Evolutionary conservation across 768 basidiomycete genomes (phyloP).

Genomic region (Suillus ampliporus): DNA sequence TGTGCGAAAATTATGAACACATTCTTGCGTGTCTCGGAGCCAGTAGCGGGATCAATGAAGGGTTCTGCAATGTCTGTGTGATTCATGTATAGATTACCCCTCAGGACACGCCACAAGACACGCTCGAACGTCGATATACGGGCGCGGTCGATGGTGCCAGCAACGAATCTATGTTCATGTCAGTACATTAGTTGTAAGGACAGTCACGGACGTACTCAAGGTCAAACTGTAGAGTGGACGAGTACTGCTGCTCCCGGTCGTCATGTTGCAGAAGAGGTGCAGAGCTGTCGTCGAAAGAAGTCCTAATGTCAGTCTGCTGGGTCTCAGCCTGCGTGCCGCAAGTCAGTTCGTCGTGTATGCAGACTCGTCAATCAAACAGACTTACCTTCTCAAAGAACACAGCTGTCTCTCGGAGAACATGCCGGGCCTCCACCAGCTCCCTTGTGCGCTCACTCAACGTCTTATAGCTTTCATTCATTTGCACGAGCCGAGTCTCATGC

Average conservation of each 20-base stretch:
- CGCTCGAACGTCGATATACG: slow-evolving; percentile 95
- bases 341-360: slow-evolving; percentile 15
- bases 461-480: slow-evolving; percentile 96
- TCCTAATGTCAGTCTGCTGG: slow-evolving; percentile 79
- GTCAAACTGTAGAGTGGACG: slow-evolving; percentile 70
- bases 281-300: slow-evolving; percentile 90
- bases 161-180: slow-evolving; percentile 71
- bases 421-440: slow-evolving; percentile 91
- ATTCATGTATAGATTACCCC: slow-evolving; percentile 99
- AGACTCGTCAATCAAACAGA: slow-evolving; percentile 12
- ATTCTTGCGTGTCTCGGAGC: slow-evolving; percentile 89
- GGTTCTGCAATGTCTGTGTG: slow-evolving; percentile 93
- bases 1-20: slow-evolving; percentile 99
- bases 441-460: slow-evolving; percentile 82
- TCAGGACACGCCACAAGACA: slow-evolving; percentile 95
- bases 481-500: slow-evolving; percentile 80
- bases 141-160: slow-evolving; percentile 93
- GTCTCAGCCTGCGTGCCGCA: slow-evolving; percentile 65
- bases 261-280: slow-evolving; percentile 92
- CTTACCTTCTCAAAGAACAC: slow-evolving; percentile 91
- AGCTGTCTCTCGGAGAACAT: slow-evolving; percentile 94
- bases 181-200: slow-evolving; percentile 1
- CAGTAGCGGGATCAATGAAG: slow-evolving; percentile 86
- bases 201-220: slow-evolving; percentile 68
- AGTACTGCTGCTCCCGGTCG: slow-evolving; percentile 74